These are phyloP conservation scores for Spinellus fusiger DNA, from an alignment of 192 early-diverging fungal genomes.

Conservation along the genomic window DNA sequence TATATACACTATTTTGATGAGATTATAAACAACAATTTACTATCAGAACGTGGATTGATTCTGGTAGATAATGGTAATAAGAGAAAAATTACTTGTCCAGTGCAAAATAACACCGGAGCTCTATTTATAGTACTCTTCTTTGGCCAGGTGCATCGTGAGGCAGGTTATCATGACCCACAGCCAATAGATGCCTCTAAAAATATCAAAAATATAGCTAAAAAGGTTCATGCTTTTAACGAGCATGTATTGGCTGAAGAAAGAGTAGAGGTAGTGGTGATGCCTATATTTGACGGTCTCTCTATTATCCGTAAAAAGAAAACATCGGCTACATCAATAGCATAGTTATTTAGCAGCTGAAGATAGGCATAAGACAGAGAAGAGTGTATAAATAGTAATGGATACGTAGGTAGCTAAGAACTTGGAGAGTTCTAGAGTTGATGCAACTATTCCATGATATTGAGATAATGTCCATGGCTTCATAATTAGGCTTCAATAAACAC, in stretches of 20 bases:
- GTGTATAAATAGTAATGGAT: too few species aligned
- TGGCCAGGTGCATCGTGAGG: conserved; percentile 23
- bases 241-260: conserved; percentile 54
- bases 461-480: too few species aligned
- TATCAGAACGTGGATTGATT: conserved; percentile 53
- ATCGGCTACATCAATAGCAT: too few species aligned
- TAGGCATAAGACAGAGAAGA: too few species aligned
- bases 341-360: too few species aligned
- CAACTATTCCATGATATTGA: too few species aligned
- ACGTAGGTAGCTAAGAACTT: too few species aligned
- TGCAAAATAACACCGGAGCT: background rate
- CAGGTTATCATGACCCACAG: conserved; percentile 2
- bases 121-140: conserved; percentile 7
- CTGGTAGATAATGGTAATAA: conserved; percentile 57
- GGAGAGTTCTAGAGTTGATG: too few species aligned
- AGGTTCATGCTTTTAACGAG: conserved; percentile 57
- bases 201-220: conserved; percentile 27
- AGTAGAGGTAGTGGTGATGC: conserved; percentile 51
- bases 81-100: background rate
- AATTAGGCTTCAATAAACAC: too few species aligned
- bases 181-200: conserved; percentile 11
- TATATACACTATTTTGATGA: conserved; percentile 61
- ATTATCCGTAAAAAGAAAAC: conserved; percentile 30
- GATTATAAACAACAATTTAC: conserved; percentile 53
- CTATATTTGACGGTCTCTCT: conserved; percentile 59